phyloP scores from a whole-genome alignment of 768 basidiomycete genomes.

The Lactarius evosmus region DNA sequence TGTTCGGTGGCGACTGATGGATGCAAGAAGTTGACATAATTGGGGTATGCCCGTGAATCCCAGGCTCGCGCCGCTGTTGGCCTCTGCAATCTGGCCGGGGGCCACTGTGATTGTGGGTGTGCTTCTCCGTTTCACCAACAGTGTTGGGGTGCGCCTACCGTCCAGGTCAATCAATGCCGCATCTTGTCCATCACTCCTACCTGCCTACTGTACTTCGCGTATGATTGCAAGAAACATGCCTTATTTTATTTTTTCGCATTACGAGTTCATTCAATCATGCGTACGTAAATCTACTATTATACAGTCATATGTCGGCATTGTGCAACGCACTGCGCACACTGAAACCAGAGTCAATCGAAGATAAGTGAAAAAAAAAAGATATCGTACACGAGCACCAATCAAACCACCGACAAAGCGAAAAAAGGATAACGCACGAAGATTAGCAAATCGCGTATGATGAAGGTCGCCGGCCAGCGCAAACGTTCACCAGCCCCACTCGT shows the following conservation, averaged over 20 bases:
- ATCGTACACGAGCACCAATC: conserved; percentile 2
- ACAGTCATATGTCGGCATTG: conserved; percentile 5
- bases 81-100: not conserved
- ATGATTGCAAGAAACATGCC: not conserved
- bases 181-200: not conserved
- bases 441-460: conserved; percentile 4
- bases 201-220: not conserved
- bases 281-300: conserved; percentile 17
- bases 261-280: conserved; percentile 5
- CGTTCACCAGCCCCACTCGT: conserved; percentile 5
- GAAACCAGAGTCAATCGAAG: not conserved
- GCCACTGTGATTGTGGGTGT: not conserved
- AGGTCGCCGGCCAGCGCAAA: not conserved
- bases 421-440: conserved; percentile 7
- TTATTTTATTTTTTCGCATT: not conserved
- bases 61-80: not conserved
- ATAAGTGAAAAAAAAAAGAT: not conserved
- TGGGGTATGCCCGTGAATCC: not conserved
- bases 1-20: not conserved
- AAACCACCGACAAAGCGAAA: not conserved
- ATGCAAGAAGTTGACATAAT: not conserved
- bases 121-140: not conserved
- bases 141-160: not conserved
- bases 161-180: not conserved
- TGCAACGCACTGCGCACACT: conserved; percentile 5